Evolutionary conservation across 768 basidiomycete species (phyloP).

Genomic region (Mycena indigotica): DNA sequence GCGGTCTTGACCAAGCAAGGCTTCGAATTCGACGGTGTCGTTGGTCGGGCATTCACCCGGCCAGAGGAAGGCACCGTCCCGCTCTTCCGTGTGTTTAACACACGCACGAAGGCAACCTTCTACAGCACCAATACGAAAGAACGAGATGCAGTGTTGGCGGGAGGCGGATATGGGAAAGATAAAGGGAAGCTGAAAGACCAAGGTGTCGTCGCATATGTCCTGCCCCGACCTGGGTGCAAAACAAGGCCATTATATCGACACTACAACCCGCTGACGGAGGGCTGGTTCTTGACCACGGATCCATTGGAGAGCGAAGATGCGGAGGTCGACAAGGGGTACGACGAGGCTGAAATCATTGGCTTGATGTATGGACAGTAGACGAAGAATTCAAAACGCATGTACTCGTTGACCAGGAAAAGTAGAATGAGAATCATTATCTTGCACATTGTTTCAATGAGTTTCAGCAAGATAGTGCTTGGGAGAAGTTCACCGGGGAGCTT

Average conservation of each 20-base stretch:
- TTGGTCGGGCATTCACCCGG: neutral
- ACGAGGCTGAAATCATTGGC: neutral
- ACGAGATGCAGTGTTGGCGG: neutral
- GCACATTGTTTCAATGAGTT: too few relatives aligned
- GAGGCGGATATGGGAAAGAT: neutral
- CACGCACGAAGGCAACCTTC: neutral
- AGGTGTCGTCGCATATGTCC: neutral
- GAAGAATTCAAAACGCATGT: too few relatives aligned
- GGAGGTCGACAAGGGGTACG: neutral
- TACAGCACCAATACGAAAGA: neutral
- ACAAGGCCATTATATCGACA: neutral
- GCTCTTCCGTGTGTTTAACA: neutral
- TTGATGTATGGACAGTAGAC: neutral
- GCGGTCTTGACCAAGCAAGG: neutral
- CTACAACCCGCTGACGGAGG: slow-evolving; percentile 1
- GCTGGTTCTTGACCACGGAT: slow-evolving; percentile 1
- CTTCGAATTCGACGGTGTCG: slow-evolving; percentile 1
- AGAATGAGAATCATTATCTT: too few relatives aligned
- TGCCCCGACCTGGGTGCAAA: neutral
- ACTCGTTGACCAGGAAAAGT: too few relatives aligned
- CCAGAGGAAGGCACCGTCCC: neutral
- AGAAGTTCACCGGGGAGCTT: too few relatives aligned
- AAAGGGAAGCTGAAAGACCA: neutral
- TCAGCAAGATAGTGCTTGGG: too few relatives aligned
- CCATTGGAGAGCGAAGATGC: neutral